A percentile compares a stretch with the other conserved stretches of the same genome.
phyloP scores from a whole-genome alignment of 768 basidiomycete genomes.

The Psilocybe azurescens region DNA sequence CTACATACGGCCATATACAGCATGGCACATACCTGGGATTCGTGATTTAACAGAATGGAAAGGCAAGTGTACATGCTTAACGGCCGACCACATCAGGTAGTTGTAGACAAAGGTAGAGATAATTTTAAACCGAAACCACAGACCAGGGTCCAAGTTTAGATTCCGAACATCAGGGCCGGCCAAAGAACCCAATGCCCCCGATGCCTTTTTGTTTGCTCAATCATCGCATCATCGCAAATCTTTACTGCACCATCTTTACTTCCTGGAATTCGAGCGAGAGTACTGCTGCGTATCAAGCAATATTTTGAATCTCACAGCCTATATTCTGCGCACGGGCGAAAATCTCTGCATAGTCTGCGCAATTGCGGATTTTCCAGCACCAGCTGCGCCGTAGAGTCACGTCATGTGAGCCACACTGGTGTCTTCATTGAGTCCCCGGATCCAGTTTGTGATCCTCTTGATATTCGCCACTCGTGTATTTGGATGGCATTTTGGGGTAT shows the following conservation, averaged over 20 bases:
- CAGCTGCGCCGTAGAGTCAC: too few relatives aligned
- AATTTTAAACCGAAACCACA: background rate
- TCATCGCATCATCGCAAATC: conserved; percentile 1
- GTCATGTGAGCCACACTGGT: too few relatives aligned
- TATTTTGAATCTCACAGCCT: background rate
- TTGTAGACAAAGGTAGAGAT: conserved; percentile 2
- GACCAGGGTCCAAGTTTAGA: background rate
- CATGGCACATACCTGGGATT: conserved; percentile 2
- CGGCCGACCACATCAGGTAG: background rate
- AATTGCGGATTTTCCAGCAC: too few relatives aligned
- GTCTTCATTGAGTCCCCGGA: too few relatives aligned
- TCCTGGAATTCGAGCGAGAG: background rate
- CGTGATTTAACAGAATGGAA: conserved; percentile 10
- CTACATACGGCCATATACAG: conserved; percentile 1
- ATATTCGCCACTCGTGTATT: too few relatives aligned
- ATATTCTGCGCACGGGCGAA: background rate
- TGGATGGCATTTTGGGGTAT: too few relatives aligned
- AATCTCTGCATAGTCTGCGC: too few relatives aligned
- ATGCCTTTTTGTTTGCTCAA: background rate
- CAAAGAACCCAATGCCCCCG: background rate
- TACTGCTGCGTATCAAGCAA: background rate
- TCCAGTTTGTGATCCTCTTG: too few relatives aligned
- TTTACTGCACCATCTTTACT: background rate
- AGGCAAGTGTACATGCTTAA: conserved; percentile 2
- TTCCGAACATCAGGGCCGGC: conserved; percentile 3